Base-by-base conservation (phyloP, 305 asterid species). In the Fraxinus floribunda region DNA sequence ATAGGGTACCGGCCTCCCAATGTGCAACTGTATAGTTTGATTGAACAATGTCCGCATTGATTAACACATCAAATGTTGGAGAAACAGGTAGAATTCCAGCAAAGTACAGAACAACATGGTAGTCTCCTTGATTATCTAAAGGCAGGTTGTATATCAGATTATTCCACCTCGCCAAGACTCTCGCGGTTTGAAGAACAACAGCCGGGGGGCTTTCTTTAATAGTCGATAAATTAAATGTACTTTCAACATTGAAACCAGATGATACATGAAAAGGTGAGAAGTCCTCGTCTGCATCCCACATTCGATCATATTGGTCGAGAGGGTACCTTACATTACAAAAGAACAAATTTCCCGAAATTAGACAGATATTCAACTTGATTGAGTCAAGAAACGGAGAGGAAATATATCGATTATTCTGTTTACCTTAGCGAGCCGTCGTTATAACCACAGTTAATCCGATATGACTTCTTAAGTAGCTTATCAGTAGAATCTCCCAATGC, bases 281-380 rank as follows among this genome's bases (percentile, higher is more conserved):
- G 87, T 94, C 97, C 83, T 90, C 89, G 46, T 95, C 99, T 1
- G 95, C 93, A 66, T 92, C 98, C 99, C 99, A 95, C 77, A 95
- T 90, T 84, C 99, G 88, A 78, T 95, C 99, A 68, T 90, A 95
- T 78, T 86, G 91, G 79, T 95, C 99, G 79, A 94, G 66, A 34
- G 98, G 99, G 88, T 93, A 95, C 97, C 99, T 94, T 79, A 26
- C 18, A 81, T 78, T 64, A 36, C 29, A 77, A 46, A 81, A 8
- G 52, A 83, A 44, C 78, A 46, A 35, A 52, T 77, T 13, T 74
- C 74, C 70, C 71, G 30, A 26, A 3, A 24, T 75, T 29, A 76
- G 29, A 32, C 2, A 70, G 3, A 82, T 66, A 18, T 15, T 38
- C 22, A 82, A 60, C 74, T 70, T 52, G 10, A 41, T 46, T 26